These are phyloP conservation scores for Leishmania aethiopica DNA, from an alignment of 208 protist species.

Conservation along the genomic window DNA sequence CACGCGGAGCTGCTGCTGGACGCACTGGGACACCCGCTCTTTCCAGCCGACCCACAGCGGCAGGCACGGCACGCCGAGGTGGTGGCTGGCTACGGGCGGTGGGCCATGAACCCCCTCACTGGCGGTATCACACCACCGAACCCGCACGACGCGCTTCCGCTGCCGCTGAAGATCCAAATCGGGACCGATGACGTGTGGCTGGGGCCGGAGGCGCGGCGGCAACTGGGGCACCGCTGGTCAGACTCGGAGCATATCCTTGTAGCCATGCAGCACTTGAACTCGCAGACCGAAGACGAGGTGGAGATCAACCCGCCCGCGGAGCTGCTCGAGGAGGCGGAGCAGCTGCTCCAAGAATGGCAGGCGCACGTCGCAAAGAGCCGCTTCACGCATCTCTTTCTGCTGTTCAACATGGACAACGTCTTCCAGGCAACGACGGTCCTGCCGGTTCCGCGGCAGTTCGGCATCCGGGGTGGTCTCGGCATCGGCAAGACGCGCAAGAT, in stretches of 20 bases:
- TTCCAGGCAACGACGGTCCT: slow-evolving; percentile 74
- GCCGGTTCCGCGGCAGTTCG: slow-evolving; percentile 63
- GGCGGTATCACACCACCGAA: slow-evolving; percentile 25
- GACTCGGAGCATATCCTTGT: slow-evolving; percentile 61
- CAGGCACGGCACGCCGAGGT: slow-evolving; percentile 68
- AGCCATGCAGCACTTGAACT: slow-evolving; percentile 37
- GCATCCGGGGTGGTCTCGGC: slow-evolving; percentile 71
- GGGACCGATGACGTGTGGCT: slow-evolving; percentile 77
- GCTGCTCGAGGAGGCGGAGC: slow-evolving; percentile 55
- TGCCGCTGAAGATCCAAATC: slow-evolving; percentile 75
- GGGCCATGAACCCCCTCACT: slow-evolving; percentile 56
- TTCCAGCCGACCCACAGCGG: slow-evolving; percentile 45
- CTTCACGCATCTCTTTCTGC: slow-evolving; percentile 69
- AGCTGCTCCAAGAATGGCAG: slow-evolving; percentile 64
- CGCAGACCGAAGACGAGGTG: slow-evolving; percentile 49
- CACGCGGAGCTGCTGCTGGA: slow-evolving; percentile 84
- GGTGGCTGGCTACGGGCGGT: slow-evolving; percentile 68
- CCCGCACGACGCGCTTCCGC: slow-evolving; percentile 58
- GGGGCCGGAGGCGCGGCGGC: slow-evolving; percentile 14
- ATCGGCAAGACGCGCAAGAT: slow-evolving; percentile 51
- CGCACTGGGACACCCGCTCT: slow-evolving; percentile 60
- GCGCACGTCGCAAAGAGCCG: slow-evolving; percentile 55
- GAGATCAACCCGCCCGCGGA: slow-evolving; percentile 67
- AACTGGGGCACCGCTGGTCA: slow-evolving; percentile 28
- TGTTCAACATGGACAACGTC: slow-evolving; percentile 64